Percentiles rank a stretch among this genome's conserved stretches.
phyloP scores from a whole-genome alignment of 2,329 filamentous ascomycete genomes.

The Neonectria faginata region DNA sequence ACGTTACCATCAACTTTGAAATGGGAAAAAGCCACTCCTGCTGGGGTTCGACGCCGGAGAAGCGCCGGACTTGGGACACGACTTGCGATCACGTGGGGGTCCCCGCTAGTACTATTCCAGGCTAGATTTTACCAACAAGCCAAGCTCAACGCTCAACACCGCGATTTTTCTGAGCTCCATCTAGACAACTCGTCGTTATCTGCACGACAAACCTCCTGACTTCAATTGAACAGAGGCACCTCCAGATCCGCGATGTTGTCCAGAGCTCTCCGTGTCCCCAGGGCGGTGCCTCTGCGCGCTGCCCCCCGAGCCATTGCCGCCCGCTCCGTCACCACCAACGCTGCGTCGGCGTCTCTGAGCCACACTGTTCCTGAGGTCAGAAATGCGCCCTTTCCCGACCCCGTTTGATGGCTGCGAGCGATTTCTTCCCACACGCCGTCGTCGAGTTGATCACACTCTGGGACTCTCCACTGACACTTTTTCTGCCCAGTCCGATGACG shows the following conservation, averaged over 20 bases:
- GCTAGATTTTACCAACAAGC: constrained; percentile 55
- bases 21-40: not conserved
- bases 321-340: constrained; percentile 93
- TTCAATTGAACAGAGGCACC: constrained; percentile 50
- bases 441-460: not conserved
- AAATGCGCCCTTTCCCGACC: constrained; percentile 43
- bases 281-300: constrained; percentile 68
- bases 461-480: constrained; percentile 33
- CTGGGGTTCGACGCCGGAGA: constrained; percentile 23
- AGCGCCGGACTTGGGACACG: constrained; percentile 21
- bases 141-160: constrained; percentile 57
- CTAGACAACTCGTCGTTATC: constrained; percentile 49
- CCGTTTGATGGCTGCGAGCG: constrained; percentile 16
- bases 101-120: constrained; percentile 42
- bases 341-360: constrained; percentile 89
- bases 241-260: constrained; percentile 72
- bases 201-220: constrained; percentile 47
- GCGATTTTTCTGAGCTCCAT: constrained; percentile 59
- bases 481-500: constrained; percentile 81
- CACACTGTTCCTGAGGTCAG: constrained; percentile 70
- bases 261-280: constrained; percentile 72
- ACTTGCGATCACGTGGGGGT: constrained; percentile 38
- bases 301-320: constrained; percentile 62
- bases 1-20: not conserved
- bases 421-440: constrained; percentile 13